Evolutionary conservation across 2,329 filamentous ascomycete species (phyloP).

Genomic region (Curvularia spicifera): DNA sequence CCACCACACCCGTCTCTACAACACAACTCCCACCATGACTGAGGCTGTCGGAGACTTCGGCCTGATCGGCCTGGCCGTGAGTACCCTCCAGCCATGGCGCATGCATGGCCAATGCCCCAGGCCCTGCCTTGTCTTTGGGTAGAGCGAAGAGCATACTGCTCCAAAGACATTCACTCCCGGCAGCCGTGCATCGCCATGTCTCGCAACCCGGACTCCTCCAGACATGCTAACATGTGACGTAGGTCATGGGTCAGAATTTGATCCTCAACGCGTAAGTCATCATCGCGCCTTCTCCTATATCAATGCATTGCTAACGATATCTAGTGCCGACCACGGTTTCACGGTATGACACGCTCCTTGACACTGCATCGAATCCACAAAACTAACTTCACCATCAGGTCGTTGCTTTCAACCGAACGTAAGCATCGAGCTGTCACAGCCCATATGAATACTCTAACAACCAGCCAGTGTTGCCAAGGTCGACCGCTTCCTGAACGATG

Average conservation of each 20-base stretch:
- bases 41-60: conserved; percentile 58
- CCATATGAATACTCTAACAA: conserved; percentile 29
- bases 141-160: no score
- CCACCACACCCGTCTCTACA: conserved; percentile 6
- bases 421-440: conserved; percentile 14
- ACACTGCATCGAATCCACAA: conserved; percentile 7
- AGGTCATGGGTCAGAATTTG: conserved; percentile 61
- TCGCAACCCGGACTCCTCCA: background rate
- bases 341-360: conserved; percentile 60
- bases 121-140: no score
- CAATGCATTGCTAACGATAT: conserved; percentile 36
- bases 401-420: conserved; percentile 96
- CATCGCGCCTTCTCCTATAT: conserved; percentile 14
- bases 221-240: conserved; percentile 27
- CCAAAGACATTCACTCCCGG: no score
- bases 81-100: conserved; percentile 20
- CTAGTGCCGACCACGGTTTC: conserved; percentile 69
- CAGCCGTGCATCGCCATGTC: background rate
- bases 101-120: background rate
- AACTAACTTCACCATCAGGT: conserved; percentile 52
- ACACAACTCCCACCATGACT: conserved; percentile 42
- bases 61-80: conserved; percentile 60
- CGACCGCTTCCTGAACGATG: conserved; percentile 86
- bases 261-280: conserved; percentile 59
- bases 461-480: conserved; percentile 79